Base-by-base conservation (phyloP, 2,329 filamentous ascomycete genomes). In the Aspergillus felis region DNA sequence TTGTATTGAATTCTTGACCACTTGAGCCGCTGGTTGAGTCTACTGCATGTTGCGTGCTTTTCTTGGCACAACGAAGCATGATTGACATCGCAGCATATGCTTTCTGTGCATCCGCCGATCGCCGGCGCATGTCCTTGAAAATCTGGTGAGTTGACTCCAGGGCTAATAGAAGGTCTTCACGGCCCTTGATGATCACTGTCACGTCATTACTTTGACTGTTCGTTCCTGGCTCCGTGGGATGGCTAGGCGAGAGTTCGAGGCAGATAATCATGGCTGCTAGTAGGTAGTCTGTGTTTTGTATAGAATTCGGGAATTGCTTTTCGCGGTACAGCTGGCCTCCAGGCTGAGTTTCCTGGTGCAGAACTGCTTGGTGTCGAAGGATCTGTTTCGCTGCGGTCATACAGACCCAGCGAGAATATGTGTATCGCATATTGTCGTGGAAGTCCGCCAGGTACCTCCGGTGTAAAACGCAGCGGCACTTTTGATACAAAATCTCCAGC, bases 221-320 rank as follows among this genome's bases (percentile, higher is more conserved):
- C 52, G 3, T 58, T 49, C 3, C 42, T 27, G 27, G 41, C 25
- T 48, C 62, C 17, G 24, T 56, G 54, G 47, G 54, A 32, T 62
- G 60, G n/a, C 63, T 61, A 42, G 66, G 65, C 1, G 64, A 68
- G 12, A 71, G 48, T 25, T 70, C 70, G 38, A 87, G 71, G 59
- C 83, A 87, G 3, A 88, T 65, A 14, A 87, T 78, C 79, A 85
- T 84, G 55, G 82, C 80, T 0, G 84, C 84, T 2, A 87, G 77
- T 53, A 88, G 72, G 52, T 84, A 87, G 65, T 88, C 85, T 52
- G 86, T 83, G 53, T 84, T 78, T 10, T 81, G 79, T 3, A 87
- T 71, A 0, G 82, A 82, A 3, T 80, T 81, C 22, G 86, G 68
- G 62, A 86, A 85, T 81, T 84, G 86, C 4, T 79, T 77, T 41